phyloP scores from a whole-genome alignment of 805 yeast genomes.

The Starmerella sp. region DNA sequence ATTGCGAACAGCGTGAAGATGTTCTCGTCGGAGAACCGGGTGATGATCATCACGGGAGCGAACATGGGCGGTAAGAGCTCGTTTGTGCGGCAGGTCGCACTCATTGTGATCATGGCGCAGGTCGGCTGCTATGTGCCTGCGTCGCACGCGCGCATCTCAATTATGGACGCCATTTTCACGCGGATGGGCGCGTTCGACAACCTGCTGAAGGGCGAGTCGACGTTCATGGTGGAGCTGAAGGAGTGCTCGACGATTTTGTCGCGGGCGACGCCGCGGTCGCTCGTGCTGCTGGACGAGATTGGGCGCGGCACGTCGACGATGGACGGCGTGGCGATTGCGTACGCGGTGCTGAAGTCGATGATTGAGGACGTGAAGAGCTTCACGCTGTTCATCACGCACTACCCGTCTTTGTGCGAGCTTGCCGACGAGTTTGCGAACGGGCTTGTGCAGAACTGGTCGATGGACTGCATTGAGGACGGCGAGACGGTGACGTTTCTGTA shows the following conservation, averaged over 20 bases:
- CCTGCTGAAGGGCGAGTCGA: slow-evolving; percentile 61
- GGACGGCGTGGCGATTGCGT: slow-evolving; percentile 78
- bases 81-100: slow-evolving; percentile 61
- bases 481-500: slow-evolving; percentile 41
- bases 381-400: slow-evolving; percentile 75
- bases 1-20: slow-evolving; percentile 59
- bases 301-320: slow-evolving; percentile 65
- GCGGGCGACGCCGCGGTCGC: slow-evolving; percentile 41
- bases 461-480: slow-evolving; percentile 47
- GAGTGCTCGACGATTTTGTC: slow-evolving; percentile 52
- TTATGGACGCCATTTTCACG: slow-evolving; percentile 49
- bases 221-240: slow-evolving; percentile 67
- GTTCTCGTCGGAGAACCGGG: slow-evolving; percentile 37
- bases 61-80: slow-evolving; percentile 85
- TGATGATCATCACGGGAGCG: slow-evolving; percentile 68
- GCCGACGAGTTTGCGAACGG: slow-evolving; percentile 29
- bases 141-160: slow-evolving; percentile 44
- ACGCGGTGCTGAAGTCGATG: slow-evolving; percentile 54
- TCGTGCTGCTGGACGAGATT: slow-evolving; percentile 61
- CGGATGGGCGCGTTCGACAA: slow-evolving; percentile 77
- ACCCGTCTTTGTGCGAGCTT: slow-evolving; percentile 50
- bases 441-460: slow-evolving; percentile 50
- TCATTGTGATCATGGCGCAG: slow-evolving; percentile 62
- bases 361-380: slow-evolving; percentile 38
- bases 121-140: slow-evolving; percentile 72